Evolutionary conservation across 1,139 yeast species (phyloP).

Genomic region (Hanseniaspora sp.): DNA sequence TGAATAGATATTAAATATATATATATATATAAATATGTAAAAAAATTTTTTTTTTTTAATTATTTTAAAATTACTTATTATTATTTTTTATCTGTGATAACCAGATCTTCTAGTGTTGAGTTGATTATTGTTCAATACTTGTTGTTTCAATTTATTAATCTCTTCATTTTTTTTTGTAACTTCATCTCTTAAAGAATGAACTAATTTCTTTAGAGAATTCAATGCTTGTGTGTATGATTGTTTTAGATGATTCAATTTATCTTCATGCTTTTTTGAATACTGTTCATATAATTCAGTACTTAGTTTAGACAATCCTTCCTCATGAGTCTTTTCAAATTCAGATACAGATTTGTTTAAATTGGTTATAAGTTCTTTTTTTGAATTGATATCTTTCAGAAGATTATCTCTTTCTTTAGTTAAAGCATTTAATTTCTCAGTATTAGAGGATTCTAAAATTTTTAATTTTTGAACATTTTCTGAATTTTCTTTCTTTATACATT

Average conservation of each 20-base stretch:
- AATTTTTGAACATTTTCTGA: neutral
- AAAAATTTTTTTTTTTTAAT: neutral
- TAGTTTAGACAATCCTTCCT: constrained; percentile 42
- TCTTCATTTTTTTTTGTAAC: constrained; percentile 11
- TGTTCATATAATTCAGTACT: constrained; percentile 59
- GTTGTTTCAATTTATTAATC: constrained; percentile 8
- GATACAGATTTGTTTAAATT: constrained; percentile 18
- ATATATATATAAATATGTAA: neutral
- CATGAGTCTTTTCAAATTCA: constrained; percentile 35
- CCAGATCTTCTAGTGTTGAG: neutral
- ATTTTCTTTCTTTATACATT: neutral
- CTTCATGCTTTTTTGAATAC: constrained; percentile 59
- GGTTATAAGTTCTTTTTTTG: constrained; percentile 21
- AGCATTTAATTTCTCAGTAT: constrained; percentile 34
- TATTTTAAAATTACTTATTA: neutral
- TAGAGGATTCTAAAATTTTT: constrained; percentile 15
- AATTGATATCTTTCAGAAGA: constrained; percentile 22
- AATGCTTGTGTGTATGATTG: constrained; percentile 7
- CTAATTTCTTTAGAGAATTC: constrained; percentile 10
- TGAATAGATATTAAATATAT: neutral
- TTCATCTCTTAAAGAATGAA: constrained; percentile 12
- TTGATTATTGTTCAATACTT: neutral
- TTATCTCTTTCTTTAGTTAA: constrained; percentile 1
- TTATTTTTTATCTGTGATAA: neutral
- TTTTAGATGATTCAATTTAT: constrained; percentile 46